These are phyloP conservation scores for Malassezia japonica DNA, from an alignment of 1,284 basidiomycete genomes.

Conservation along the genomic window DNA sequence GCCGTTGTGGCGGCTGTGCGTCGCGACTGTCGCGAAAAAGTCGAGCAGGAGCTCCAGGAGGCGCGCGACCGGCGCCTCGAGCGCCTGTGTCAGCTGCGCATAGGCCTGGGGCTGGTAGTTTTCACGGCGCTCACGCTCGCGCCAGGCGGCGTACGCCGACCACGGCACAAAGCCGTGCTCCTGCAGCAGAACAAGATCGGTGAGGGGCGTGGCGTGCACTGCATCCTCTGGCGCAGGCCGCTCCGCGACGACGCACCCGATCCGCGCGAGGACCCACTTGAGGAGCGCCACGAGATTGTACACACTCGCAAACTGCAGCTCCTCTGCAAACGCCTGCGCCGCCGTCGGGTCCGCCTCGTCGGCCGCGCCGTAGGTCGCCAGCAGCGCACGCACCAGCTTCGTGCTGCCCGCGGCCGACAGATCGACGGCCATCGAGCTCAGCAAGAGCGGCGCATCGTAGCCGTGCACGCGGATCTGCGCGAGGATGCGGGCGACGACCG, in stretches of 20 bases:
- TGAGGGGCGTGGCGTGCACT: conserved; percentile 12
- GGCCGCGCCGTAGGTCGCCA: conserved; percentile 1
- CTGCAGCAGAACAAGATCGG: conserved; percentile 38
- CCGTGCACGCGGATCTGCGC: conserved; percentile 31
- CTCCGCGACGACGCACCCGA: conserved; percentile 40
- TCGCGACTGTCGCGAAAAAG: conserved; percentile 38
- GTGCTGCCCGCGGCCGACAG: conserved; percentile 28
- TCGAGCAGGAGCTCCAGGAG: conserved; percentile 37
- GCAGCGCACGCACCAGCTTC: conserved; percentile 27
- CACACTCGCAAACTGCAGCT: conserved; percentile 37
- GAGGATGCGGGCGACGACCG: conserved; percentile 27
- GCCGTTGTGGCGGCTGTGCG: conserved; percentile 44
- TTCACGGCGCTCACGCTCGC: conserved; percentile 29
- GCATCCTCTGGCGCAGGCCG: conserved; percentile 17
- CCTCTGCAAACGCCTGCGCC: conserved; percentile 23
- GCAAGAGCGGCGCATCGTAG: conserved; percentile 40
- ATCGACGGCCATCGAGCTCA: conserved; percentile 44
- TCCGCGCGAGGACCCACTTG: conserved; percentile 45
- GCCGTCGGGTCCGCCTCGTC: conserved; percentile 3
- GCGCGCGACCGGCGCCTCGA: conserved; percentile 21
- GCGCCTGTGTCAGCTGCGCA: conserved; percentile 19
- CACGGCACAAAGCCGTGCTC: conserved; percentile 43
- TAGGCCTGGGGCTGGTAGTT: conserved; percentile 26
- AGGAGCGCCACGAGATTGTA: conserved; percentile 43
- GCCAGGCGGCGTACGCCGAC: conserved; percentile 37